Evolutionary conservation across 75 land plant genomes (phyloP), one percentile per base, ranked within the genome.

Genomic region (Selaginella moellendorffii): DNA sequence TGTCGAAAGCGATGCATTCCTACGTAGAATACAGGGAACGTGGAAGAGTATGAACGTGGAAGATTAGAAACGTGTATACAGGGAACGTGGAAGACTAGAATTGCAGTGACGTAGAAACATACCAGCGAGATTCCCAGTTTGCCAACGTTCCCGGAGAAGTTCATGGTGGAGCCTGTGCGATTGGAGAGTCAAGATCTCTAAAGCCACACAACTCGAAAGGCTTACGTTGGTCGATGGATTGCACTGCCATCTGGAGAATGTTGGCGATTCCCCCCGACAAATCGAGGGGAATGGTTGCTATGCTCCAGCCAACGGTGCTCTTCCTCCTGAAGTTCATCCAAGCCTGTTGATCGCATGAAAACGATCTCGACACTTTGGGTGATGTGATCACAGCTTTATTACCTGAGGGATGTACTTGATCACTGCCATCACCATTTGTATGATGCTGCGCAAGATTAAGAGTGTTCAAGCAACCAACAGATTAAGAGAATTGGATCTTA

Each of bases 391-490:
- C 5, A 36, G 46, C 46, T 36, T 36, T 14, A 36, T 66, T 17
- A 92, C 97, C 88, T 87, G 97, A 23, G 97, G n/a, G 54, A 83
- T 78, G 62, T 92, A 92, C 70, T 92, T 92, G 74, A 92, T 87
- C 29, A 76, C 64, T 24, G 97, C 87, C 93, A 92, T 87, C 24
- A 82, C 30, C 42, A 87, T 82, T 69, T 92, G 97, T 22, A 87
- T 83, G 24, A 74, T 60, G 76, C 97, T 87, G 86, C 74, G 20
- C 27, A 52, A 51, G 54, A 36, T 5, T 36, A 36, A 5, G 14
- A 5, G 46, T 5, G 14, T 36, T 5, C 46, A 36, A 36, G 46
- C 46, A 36, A 36, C 46, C 5, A 5, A 36, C 14, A 36, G 10
- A 36, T n/a, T n/a, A n/a, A n/a, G n/a, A n/a, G n/a, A n/a, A n/a